Evolutionary conservation across 2,329 filamentous ascomycete species (phyloP).

Genomic region (Curvularia verruculosa): DNA sequence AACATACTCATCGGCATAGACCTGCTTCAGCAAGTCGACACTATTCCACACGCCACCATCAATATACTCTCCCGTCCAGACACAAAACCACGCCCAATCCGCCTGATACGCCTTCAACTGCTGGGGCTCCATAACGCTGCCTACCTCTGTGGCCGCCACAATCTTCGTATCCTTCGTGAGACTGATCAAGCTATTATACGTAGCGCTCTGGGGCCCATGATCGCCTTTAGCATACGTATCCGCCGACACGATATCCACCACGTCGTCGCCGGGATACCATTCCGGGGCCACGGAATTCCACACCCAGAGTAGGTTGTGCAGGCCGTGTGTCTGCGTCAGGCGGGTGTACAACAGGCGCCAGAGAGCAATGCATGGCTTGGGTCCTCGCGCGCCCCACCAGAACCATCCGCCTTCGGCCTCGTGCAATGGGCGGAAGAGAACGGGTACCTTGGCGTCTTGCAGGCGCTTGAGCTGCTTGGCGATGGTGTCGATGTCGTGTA

Average conservation of each 20-base stretch:
- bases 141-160: conserved; percentile 56
- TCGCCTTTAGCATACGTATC: conserved; percentile 55
- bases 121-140: conserved; percentile 53
- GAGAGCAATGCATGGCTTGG: conserved; percentile 55
- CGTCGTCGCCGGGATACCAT: conserved; percentile 58
- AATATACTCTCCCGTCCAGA: conserved; percentile 56
- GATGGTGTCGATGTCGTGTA: conserved; percentile 58
- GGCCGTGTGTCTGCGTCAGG: conserved; percentile 52
- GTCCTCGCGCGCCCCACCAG: conserved; percentile 60
- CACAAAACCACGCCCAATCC: conserved; percentile 57
- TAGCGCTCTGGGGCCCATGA: conserved; percentile 54
- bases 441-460: conserved; percentile 52
- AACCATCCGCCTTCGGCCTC: conserved; percentile 61
- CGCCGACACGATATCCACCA: conserved; percentile 56
- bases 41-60: conserved; percentile 52
- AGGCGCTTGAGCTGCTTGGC: conserved; percentile 55
- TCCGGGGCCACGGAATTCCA: conserved; percentile 56
- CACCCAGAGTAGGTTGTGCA: conserved; percentile 59
- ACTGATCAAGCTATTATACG: conserved; percentile 53
- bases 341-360: conserved; percentile 54
- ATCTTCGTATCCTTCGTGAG: conserved; percentile 57
- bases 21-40: conserved; percentile 49
- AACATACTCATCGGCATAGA: conserved; percentile 39
- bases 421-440: conserved; percentile 58
- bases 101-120: conserved; percentile 54